Evolutionary conservation across 2,329 filamentous ascomycete species (phyloP).

Genomic region (Neonectria punicea): DNA sequence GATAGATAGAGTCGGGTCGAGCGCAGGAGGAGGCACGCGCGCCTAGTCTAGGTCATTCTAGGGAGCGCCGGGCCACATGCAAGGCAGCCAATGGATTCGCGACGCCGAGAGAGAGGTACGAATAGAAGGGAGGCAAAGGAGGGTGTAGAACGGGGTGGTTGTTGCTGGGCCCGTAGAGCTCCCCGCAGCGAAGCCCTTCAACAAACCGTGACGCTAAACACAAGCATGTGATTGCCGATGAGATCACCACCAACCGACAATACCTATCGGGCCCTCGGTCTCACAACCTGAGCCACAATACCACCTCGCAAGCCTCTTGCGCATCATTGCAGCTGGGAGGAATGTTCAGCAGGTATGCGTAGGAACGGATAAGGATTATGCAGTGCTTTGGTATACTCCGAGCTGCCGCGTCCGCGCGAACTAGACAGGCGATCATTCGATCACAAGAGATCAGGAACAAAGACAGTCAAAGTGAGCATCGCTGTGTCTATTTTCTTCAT

Average conservation of each 20-base stretch:
- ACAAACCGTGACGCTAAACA: conserved; percentile 30
- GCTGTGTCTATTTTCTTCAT: conserved; percentile 19
- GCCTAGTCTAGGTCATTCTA: conserved; percentile 39
- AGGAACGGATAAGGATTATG: too few species aligned
- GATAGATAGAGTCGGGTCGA: conserved; percentile 20
- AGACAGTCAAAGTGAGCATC: conserved; percentile 12
- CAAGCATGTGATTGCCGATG: conserved; percentile 47
- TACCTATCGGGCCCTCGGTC: conserved; percentile 1
- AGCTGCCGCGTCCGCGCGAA: background rate
- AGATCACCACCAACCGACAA: conserved; percentile 38
- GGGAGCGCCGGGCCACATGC: conserved; percentile 25
- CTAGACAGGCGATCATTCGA: background rate
- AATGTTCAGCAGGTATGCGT: background rate
- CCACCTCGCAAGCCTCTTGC: conserved; percentile 7
- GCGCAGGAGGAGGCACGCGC: conserved; percentile 29
- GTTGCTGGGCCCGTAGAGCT: conserved; percentile 38
- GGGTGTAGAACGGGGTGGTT: conserved; percentile 24
- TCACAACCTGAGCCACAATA: conserved; percentile 17
- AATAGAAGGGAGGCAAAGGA: background rate
- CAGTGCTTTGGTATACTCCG: background rate
- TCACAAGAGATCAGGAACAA: background rate
- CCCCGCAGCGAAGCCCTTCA: conserved; percentile 36
- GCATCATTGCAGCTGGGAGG: background rate
- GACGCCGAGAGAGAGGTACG: background rate
- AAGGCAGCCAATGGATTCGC: conserved; percentile 18